Evolutionary conservation across 1,284 basidiomycete species (phyloP), one percentile per base, ranked within the genome.

Genomic region (Vanrija sp.): DNA sequence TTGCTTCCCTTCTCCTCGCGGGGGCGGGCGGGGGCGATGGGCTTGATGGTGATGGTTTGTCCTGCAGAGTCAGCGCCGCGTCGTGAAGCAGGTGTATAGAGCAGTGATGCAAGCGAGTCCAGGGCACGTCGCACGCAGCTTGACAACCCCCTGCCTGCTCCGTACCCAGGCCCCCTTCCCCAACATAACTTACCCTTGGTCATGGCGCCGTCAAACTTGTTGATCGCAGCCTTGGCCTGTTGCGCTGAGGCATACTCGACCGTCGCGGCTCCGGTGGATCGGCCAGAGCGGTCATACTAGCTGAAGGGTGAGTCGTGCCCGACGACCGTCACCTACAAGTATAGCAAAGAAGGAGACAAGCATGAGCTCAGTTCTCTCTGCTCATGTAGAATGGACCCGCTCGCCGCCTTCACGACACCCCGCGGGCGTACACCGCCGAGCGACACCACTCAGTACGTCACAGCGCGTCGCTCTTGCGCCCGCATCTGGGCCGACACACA

Each of bases 201-300:
- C 62, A 90, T 82, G 57, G 91, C 88, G 46, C 91, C 91, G 71
- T 95, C 83, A 63, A 89, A 91, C 67, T 91, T 86, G 65, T 87
- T 87, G 78, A 89, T 89, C 46, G 93, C 94, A 61, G 83, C 80
- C 50, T 85, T 84, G 26, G 94, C 94, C 71, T 96, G 88, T 54
- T 83, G 82, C 7, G 83, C 72, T 4, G 85, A 87, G 72, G 89
- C 86, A 78, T 86, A 97, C n/a, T 85, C 82, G 72, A 97, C 81
- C 61, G 85, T 83, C 26, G 90, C 94, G 55, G 84, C 80, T 58
- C 94, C 94, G 26, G 84, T 86, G 47, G 94, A 96, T 71, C 94
- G 88, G 65, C 94, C 94, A 67, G 91, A 94, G 70, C 88, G 86
- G 80, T 97, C 94, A 79, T 93, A 98, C 93, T 96, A 42, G 34